Conservation (phyloP, 1,139 yeast genomes). For the Debaryomyces udenii region DNA sequence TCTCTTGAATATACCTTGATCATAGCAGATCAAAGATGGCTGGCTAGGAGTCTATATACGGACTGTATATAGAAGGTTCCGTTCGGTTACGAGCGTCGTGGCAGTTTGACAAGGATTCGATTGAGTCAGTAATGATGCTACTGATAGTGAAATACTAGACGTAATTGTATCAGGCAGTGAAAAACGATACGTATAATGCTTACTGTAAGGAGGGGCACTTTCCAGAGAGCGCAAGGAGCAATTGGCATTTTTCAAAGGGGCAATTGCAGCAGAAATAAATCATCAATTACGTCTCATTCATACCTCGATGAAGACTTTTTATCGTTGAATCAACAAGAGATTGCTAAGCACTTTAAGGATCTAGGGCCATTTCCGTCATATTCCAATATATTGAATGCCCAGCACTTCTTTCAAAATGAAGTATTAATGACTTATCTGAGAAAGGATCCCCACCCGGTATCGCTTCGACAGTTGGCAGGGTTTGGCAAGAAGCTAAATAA, state of each 20-base stretch:
- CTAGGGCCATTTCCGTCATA: slow-evolving; percentile 50
- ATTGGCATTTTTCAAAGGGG: no score
- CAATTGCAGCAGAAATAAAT: neutral
- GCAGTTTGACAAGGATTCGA: neutral
- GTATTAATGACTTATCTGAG: slow-evolving; percentile 66
- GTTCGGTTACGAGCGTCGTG: slow-evolving; percentile 2
- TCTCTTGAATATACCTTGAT: neutral
- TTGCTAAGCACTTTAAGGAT: slow-evolving; percentile 43
- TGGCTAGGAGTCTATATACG: slow-evolving; percentile 9
- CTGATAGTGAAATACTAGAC: no score
- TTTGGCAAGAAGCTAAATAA: slow-evolving; percentile 82
- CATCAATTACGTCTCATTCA: slow-evolving; percentile 28
- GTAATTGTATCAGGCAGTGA: no score
- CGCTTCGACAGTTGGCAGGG: slow-evolving; percentile 83
- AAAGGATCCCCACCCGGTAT: slow-evolving; percentile 83
- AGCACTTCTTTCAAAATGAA: slow-evolving; percentile 87
- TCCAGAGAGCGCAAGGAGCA: neutral
- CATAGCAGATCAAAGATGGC: slow-evolving; percentile 4
- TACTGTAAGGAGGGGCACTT: neutral
- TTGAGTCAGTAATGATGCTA: no score
- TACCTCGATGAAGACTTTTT: slow-evolving; percentile 38
- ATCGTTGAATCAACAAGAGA: slow-evolving; percentile 37
- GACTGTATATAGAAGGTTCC: slow-evolving; percentile 1
- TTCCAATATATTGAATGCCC: slow-evolving; percentile 53
- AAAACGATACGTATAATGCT: neutral